Percentiles rank a stretch among this genome's conserved stretches.
Evolutionary conservation across 228 moss, liverwort and hornwort species (phyloP).

Genomic region (Sphagnum fallax): DNA sequence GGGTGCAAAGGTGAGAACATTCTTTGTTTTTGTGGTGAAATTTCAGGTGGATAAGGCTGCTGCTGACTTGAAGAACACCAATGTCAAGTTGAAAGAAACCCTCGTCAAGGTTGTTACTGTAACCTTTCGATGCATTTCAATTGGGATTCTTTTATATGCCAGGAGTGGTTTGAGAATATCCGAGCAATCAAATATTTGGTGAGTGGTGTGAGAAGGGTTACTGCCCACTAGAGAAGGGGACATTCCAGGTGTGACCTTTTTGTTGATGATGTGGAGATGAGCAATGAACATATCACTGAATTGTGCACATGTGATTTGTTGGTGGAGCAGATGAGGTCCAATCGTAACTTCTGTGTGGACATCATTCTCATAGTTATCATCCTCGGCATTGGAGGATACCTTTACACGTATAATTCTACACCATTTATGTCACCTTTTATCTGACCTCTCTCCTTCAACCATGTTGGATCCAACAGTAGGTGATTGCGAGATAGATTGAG

Average conservation of each 20-base stretch:
- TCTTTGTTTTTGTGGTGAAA: too few relatives aligned
- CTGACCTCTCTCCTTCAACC: too few relatives aligned
- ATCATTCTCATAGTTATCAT: constrained; percentile 45
- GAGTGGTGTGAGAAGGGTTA: too few relatives aligned
- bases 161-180: background rate
- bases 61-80: constrained; percentile 55
- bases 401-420: constrained; percentile 42
- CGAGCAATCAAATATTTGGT: too few relatives aligned
- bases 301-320: too few relatives aligned
- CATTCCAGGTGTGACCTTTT: background rate
- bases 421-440: background rate
- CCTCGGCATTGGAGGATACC: constrained; percentile 63
- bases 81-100: constrained; percentile 58
- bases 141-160: background rate
- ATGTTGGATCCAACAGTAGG: too few relatives aligned
- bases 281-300: background rate
- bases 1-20: too few relatives aligned
- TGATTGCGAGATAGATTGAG: too few relatives aligned
- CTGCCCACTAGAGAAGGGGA: too few relatives aligned
- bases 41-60: constrained; percentile 57
- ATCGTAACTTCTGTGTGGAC: constrained; percentile 68
- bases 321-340: constrained; percentile 56
- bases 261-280: background rate
- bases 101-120: constrained; percentile 45
- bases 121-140: background rate